Evolutionary conservation across 805 yeast species (phyloP), one percentile per base, ranked within the genome.

Genomic region (Lipomyces lipofer): DNA sequence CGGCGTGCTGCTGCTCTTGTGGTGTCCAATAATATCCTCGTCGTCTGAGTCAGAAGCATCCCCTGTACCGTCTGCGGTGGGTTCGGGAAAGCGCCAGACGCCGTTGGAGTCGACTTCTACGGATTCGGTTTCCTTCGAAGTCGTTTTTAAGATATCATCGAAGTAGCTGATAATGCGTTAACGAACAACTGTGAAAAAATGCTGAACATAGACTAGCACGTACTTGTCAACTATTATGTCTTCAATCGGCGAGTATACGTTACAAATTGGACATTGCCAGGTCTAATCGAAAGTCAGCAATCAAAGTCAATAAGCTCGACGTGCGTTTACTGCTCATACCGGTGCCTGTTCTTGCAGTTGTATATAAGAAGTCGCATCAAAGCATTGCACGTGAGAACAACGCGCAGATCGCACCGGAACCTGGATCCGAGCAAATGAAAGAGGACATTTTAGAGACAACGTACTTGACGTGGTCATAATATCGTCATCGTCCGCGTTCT

Each of bases 201-300:
- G 5, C 35, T 7, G 28, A 9, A 19, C 5, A 8, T 19, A 22
- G 10, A 7, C 28, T 15, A 19, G 8, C 7, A 6, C 28, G 38
- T 22, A 92, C 57, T 88, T 96, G 60, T 88, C 89, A 0, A 90
- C 73, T 0, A 85, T 83, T 49, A 94, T 67, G 57, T 84, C 84
- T 13, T 78, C 77, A 13, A 83, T 72, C 1, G 74, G 70, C 2
- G 88, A 71, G 2, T 66, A 66, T 4, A 70, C 72, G 57, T 79
- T 79, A 67, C 99, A 94, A 2, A 88, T 77, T 0, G 97, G 97
- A 66, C 99, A 94, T 48, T 73, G 72, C 97, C 97, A 92, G 0
- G 87, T 80, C 51, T 47, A 12, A 13, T 13, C 6, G 8, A 12
- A 8, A n/a, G 13, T 33, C n/a, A 27, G 35, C 35, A n/a, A 29